phyloP scores from a whole-genome alignment of 2,329 filamentous ascomycete species.

The Claviceps maximensis region DNA sequence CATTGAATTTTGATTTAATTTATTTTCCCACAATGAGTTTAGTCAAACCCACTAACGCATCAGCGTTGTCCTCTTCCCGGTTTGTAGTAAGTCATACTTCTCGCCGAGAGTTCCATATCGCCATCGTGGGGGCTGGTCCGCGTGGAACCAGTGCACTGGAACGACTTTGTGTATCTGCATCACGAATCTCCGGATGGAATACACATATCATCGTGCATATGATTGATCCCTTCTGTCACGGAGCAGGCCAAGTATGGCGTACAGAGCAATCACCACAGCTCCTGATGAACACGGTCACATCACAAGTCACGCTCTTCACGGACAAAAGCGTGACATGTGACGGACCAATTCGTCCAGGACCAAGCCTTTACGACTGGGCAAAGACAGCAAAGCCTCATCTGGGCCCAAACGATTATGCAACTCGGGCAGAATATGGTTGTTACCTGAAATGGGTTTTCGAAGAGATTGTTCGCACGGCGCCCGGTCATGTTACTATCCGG shows the following conservation, averaged over 20 bases:
- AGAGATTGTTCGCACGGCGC: conserved; percentile 2
- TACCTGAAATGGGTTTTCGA: conserved; percentile 4
- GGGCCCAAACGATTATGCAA: conserved; percentile 5
- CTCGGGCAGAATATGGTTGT: conserved; percentile 3
- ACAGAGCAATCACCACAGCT: conserved; percentile 5
- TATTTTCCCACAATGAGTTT: neutral
- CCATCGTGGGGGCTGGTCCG: conserved; percentile 4
- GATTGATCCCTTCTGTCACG: conserved; percentile 2
- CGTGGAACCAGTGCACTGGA: conserved; percentile 5
- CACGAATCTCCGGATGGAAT: neutral
- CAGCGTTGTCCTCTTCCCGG: neutral
- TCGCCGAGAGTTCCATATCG: neutral
- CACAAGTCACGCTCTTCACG: conserved; percentile 4
- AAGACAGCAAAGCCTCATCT: neutral
- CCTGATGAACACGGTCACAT: conserved; percentile 6
- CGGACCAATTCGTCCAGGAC: conserved; percentile 3
- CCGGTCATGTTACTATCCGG: neutral
- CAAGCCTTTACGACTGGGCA: conserved; percentile 6
- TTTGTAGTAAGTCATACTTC: neutral
- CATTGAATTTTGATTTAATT: neutral
- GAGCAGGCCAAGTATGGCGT: conserved; percentile 4
- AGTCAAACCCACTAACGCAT: neutral
- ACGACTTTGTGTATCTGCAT: conserved; percentile 4
- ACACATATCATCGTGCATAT: conserved; percentile 2
- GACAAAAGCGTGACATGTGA: conserved; percentile 4